Percentiles rank a stretch among this genome's conserved stretches.
These are phyloP conservation scores for Solanum gracilifrons DNA, from an alignment of 257 asterid genomes.

Conservation along the genomic window DNA sequence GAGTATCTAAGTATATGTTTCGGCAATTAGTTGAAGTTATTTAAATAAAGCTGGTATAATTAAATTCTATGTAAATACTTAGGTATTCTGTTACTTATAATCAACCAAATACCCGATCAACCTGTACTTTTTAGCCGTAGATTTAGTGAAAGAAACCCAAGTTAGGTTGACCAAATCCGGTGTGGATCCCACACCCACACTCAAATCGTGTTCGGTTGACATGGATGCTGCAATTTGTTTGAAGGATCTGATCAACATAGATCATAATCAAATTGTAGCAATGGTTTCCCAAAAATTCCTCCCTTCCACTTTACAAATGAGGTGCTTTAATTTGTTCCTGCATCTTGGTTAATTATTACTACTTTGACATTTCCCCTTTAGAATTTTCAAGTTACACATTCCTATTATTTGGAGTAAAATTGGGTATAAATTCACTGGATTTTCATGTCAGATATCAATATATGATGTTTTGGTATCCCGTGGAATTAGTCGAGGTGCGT, in stretches of 20 bases:
- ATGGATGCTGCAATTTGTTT: background rate
- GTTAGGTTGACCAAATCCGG: background rate
- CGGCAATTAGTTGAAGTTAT: background rate
- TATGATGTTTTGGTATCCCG: background rate
- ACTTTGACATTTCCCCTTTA: background rate
- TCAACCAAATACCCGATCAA: background rate
- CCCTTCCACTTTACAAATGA: background rate
- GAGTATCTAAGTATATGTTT: background rate
- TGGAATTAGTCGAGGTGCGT: background rate
- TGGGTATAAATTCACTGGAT: background rate
- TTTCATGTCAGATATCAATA: background rate
- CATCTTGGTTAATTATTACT: background rate
- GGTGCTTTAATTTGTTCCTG: background rate
- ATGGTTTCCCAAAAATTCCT: background rate
- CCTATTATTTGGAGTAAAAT: background rate
- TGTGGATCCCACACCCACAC: background rate
- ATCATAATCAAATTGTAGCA: background rate
- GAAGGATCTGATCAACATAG: background rate
- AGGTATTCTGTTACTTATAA: background rate
- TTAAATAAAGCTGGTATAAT: background rate
- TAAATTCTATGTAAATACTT: background rate
- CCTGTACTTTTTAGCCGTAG: background rate
- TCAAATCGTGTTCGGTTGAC: background rate
- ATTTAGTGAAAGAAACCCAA: background rate
- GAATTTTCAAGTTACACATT: background rate